These are phyloP conservation scores for Sanghuangporus sanghuang DNA, from an alignment of 1,284 basidiomycete genomes.

Conservation along the genomic window DNA sequence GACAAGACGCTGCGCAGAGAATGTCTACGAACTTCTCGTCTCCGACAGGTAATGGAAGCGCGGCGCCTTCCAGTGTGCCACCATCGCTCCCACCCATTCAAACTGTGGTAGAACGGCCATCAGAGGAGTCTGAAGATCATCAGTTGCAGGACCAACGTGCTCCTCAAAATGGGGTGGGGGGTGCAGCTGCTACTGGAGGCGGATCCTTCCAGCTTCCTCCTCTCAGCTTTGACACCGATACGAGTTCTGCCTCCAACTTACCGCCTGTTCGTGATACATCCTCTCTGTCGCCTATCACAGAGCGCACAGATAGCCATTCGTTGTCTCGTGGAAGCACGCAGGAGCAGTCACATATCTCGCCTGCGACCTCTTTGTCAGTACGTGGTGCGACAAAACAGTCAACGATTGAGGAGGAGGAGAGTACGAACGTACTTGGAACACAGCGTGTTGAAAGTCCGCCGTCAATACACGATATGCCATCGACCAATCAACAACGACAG, in stretches of 20 bases:
- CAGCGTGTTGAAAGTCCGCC: slow-evolving; percentile 7
- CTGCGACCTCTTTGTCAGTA: neutral
- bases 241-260: slow-evolving; percentile 22
- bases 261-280: slow-evolving; percentile 23
- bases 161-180: neutral
- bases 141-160: slow-evolving; percentile 8
- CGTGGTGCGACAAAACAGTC: neutral
- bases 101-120: slow-evolving; percentile 11
- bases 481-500: neutral
- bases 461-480: neutral
- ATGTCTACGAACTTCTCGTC: slow-evolving; percentile 5
- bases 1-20: slow-evolving; percentile 21
- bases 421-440: neutral
- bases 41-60: neutral
- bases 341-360: slow-evolving; percentile 7
- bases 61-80: neutral
- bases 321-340: slow-evolving; percentile 9
- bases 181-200: neutral
- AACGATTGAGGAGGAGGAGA: slow-evolving; percentile 9
- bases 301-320: slow-evolving; percentile 11
- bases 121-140: slow-evolving; percentile 4
- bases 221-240: slow-evolving; percentile 28
- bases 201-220: slow-evolving; percentile 29
- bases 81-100: slow-evolving; percentile 15
- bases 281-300: slow-evolving; percentile 20